Evolutionary conservation across 2,329 filamentous ascomycete genomes (phyloP).

Genomic region (Colletotrichum karsti): DNA sequence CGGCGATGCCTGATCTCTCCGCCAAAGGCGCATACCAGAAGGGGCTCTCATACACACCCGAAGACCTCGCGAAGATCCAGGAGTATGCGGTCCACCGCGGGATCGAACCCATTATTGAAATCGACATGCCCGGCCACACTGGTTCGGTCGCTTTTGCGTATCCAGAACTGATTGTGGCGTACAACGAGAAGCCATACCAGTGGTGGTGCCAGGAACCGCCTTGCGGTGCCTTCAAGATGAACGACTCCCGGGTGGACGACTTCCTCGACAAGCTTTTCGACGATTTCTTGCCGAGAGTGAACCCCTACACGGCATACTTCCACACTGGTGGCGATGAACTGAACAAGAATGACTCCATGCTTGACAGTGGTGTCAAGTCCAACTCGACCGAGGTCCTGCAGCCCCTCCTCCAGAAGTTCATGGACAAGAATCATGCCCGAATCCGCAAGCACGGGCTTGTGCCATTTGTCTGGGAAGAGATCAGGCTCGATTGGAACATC

Average conservation of each 20-base stretch:
- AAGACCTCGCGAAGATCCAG: constrained; percentile 73
- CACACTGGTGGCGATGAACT: constrained; percentile 91
- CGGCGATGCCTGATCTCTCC: constrained; percentile 75
- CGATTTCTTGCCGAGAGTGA: constrained; percentile 79
- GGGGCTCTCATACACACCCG: constrained; percentile 72
- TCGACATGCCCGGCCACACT: constrained; percentile 85
- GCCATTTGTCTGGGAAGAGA: constrained; percentile 90
- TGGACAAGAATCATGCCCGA: constrained; percentile 74
- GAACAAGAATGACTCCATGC: constrained; percentile 76
- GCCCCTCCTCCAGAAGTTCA: constrained; percentile 81
- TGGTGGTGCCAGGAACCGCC: constrained; percentile 70
- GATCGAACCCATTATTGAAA: constrained; percentile 77
- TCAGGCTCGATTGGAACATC: constrained; percentile 81
- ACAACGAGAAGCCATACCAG: constrained; percentile 63
- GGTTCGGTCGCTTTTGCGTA: constrained; percentile 71
- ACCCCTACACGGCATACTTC: constrained; percentile 77
- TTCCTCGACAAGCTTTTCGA: constrained; percentile 78
- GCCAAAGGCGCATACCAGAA: constrained; percentile 77
- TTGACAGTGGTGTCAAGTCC: constrained; percentile 77
- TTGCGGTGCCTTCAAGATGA: constrained; percentile 79
- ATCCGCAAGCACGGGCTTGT: constrained; percentile 71
- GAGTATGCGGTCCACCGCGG: constrained; percentile 75
- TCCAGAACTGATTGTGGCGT: constrained; percentile 77
- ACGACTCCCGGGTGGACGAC: constrained; percentile 72
- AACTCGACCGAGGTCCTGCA: constrained; percentile 71